Percentiles rank a stretch among this genome's conserved stretches.
These are phyloP conservation scores for Amyloporia xantha DNA, from an alignment of 768 basidiomycete species.

Conservation along the genomic window DNA sequence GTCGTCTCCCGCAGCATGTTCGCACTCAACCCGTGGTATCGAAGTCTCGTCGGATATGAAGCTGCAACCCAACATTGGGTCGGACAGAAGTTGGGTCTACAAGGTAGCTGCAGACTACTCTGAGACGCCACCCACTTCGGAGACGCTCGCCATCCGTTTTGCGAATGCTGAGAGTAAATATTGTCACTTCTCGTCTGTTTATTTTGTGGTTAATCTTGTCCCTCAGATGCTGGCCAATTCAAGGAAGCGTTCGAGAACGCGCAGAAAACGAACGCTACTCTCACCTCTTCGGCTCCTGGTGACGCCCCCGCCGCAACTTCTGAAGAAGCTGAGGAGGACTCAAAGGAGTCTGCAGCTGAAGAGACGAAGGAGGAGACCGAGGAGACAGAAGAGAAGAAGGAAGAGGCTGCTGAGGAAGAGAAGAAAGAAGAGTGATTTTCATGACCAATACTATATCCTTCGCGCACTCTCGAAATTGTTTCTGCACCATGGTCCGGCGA, in stretches of 20 bases:
- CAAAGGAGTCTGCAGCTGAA: conserved; percentile 25
- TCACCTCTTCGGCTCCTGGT: conserved; percentile 25
- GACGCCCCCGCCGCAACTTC: conserved; percentile 22
- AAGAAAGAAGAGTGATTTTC: conserved; percentile 20
- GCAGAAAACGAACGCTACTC: conserved; percentile 58
- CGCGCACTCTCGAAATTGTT: background rate
- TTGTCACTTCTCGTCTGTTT: background rate
- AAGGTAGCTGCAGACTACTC: conserved; percentile 94
- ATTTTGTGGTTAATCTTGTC: background rate
- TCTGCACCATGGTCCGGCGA: background rate
- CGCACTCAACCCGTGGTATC: background rate
- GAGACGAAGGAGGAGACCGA: conserved; percentile 15
- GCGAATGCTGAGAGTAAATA: conserved; percentile 90
- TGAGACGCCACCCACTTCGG: conserved; percentile 81
- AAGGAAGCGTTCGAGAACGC: conserved; percentile 85
- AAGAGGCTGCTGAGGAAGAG: conserved; percentile 20
- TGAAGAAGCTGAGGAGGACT: conserved; percentile 23
- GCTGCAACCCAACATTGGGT: conserved; percentile 96
- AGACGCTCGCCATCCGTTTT: conserved; percentile 97
- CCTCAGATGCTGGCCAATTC: conserved; percentile 76
- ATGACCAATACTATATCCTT: background rate
- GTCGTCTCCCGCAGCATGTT: background rate
- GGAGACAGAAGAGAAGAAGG: conserved; percentile 33
- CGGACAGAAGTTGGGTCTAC: conserved; percentile 99
- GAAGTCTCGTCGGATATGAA: conserved; percentile 85